These are phyloP conservation scores for Eucalyptus melliodora DNA, from an alignment of 345 rosid species.

Conservation along the genomic window DNA sequence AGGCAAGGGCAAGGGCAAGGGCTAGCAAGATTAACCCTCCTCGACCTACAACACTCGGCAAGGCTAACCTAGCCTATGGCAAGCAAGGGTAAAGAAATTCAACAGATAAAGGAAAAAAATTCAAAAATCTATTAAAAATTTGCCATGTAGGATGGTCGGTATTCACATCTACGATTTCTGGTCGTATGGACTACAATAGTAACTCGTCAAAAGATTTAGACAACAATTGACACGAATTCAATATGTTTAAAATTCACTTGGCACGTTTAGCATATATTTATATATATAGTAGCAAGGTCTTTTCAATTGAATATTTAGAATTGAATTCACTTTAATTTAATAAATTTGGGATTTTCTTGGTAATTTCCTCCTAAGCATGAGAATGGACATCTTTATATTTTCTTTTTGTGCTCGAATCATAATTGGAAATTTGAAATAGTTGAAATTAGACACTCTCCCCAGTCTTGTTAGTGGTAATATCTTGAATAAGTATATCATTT, in stretches of 20 bases:
- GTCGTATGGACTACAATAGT: too few relatives aligned
- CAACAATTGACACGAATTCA: neutral
- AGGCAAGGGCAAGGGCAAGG: too few relatives aligned
- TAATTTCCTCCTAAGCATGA: neutral
- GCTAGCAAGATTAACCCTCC: too few relatives aligned
- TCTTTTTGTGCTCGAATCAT: neutral
- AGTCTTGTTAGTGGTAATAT: neutral
- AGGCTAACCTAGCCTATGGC: neutral
- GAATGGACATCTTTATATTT: neutral
- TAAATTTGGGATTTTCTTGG: neutral
- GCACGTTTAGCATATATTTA: neutral
- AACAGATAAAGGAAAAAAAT: too few relatives aligned
- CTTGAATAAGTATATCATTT: neutral
- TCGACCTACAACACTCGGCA: fast-evolving
- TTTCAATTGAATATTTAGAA: neutral
- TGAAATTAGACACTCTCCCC: neutral
- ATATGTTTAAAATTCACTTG: neutral
- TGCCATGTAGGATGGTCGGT: fast-evolving
- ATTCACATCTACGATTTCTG: neutral
- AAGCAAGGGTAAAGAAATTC: too few relatives aligned
- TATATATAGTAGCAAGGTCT: neutral
- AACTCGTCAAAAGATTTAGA: neutral
- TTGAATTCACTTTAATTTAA: too few relatives aligned
- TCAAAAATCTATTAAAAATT: too few relatives aligned
- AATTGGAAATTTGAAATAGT: neutral